phyloP scores from a whole-genome alignment of 208 protist genomes.

The Leishmania tarentolae region DNA sequence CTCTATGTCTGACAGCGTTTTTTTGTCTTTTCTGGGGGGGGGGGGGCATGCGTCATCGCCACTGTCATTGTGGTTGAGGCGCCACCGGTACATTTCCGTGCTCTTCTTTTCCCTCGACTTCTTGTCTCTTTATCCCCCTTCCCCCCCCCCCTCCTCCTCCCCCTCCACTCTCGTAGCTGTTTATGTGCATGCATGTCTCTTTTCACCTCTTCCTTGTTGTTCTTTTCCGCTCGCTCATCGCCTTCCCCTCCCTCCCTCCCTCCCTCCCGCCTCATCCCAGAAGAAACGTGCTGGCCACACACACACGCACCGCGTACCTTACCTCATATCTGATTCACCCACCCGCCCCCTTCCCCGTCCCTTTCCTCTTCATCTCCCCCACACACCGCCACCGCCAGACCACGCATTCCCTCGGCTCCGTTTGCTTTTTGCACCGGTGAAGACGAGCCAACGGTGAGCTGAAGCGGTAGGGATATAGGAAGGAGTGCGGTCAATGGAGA shows the following conservation, averaged over 20 bases:
- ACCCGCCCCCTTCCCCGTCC: neutral
- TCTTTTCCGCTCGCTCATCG: neutral
- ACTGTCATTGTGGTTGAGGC: neutral
- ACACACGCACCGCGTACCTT: neutral
- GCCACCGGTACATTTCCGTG: neutral
- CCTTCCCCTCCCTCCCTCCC: constrained; percentile 1
- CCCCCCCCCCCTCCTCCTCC: neutral
- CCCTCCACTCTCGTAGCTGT: neutral
- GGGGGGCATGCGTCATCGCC: neutral
- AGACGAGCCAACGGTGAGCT: neutral
- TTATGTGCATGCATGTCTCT: neutral
- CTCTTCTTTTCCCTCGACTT: neutral
- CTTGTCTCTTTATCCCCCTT: neutral
- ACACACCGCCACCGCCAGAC: neutral
- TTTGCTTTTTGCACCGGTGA: neutral
- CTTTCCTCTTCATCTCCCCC: neutral
- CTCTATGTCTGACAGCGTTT: neutral
- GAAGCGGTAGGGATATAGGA: neutral
- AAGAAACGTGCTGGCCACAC: neutral
- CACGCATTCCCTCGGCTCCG: neutral
- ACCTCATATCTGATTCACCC: neutral
- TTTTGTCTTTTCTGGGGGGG: too few relatives aligned
- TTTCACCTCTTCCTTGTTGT: neutral
- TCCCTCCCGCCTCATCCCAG: neutral
- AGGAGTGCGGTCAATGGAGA: neutral